A percentile compares a stretch with the other conserved stretches of the same genome.
Conservation (phyloP, 192 early-diverging fungal species). For the Haplosporangium gracile region DNA sequence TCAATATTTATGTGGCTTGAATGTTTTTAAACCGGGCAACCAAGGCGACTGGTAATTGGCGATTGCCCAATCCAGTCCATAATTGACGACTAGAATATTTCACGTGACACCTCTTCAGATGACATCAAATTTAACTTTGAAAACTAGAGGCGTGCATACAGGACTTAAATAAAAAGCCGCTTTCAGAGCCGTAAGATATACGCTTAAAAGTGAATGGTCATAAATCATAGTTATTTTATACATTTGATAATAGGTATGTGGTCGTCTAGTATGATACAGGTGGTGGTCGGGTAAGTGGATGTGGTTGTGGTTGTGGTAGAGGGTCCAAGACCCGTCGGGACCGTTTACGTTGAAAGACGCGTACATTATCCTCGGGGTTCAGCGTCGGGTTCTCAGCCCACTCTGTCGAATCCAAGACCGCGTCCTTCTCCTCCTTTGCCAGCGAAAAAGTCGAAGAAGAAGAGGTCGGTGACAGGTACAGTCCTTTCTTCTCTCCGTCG, state of each 20-base stretch:
- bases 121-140: no score
- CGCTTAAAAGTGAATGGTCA: no score
- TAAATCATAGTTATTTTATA: background rate
- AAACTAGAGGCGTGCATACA: no score
- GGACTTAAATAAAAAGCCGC: no score
- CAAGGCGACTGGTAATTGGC: background rate
- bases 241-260: background rate
- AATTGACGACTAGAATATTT: no score
- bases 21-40: background rate
- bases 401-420: background rate
- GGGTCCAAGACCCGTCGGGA: background rate
- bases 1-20: background rate
- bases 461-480: background rate
- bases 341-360: slow-evolving; percentile 41
- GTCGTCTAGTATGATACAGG: background rate
- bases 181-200: no score
- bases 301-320: background rate
- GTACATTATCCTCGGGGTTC: slow-evolving; percentile 33
- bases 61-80: no score
- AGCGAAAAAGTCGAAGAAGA: no score
- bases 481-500: background rate
- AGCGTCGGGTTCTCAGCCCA: slow-evolving; percentile 10
- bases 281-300: background rate
- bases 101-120: no score
- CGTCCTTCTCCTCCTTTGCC: background rate